Percentiles rank a stretch among this genome's conserved stretches.
Conservation (phyloP, 176 grass and related monocot genomes). For the Aegilops tauschii region DNA sequence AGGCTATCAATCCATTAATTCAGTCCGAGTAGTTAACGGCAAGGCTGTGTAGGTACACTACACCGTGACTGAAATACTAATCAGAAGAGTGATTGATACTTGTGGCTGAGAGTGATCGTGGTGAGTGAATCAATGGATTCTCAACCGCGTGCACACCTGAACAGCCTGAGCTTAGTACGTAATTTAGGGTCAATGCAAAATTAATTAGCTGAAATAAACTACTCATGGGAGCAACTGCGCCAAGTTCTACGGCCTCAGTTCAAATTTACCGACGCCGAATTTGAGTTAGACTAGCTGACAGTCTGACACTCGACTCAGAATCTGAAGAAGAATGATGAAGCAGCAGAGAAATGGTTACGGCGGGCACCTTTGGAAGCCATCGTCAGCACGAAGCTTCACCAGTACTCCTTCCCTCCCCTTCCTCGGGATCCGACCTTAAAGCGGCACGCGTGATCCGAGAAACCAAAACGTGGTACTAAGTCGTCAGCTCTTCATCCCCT, state of each 20-base stretch:
- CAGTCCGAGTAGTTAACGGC: not conserved
- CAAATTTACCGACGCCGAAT: not conserved
- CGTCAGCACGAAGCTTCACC: not conserved
- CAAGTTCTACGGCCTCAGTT: not conserved
- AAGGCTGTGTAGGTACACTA: not conserved
- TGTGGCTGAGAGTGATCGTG: not conserved
- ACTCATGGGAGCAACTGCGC: not conserved
- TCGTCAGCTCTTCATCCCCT: not conserved
- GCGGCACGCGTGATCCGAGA: not conserved
- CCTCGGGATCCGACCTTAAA: not conserved
- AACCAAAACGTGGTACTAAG: not conserved
- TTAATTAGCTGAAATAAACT: not conserved
- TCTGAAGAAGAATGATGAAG: not conserved
- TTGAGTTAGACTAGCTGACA: not conserved
- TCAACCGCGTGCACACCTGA: not conserved
- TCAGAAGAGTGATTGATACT: not conserved
- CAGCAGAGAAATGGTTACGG: not conserved
- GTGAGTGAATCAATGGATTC: not conserved
- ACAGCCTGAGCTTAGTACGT: not conserved
- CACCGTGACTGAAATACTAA: not conserved
- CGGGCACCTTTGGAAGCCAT: conserved; percentile 16
- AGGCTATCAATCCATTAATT: no score
- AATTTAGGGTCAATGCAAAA: not conserved
- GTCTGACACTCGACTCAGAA: not conserved
- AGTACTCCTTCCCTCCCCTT: not conserved